A percentile compares a stretch with the other conserved stretches of the same genome.
phyloP scores from a whole-genome alignment of 805 yeast genomes.

The Suhomyces vadensis region DNA sequence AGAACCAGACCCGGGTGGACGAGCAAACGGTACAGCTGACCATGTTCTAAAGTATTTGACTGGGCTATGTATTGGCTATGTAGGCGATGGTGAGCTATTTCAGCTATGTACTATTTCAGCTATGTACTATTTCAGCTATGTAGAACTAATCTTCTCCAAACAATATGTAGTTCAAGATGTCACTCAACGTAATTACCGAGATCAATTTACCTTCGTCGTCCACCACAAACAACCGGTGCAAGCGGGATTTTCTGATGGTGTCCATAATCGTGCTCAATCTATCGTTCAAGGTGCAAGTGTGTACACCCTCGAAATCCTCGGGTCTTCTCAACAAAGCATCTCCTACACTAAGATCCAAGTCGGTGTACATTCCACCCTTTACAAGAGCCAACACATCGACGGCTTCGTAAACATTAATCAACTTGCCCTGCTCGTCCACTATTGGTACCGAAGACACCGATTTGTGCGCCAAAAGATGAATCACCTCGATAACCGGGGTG shows the following conservation, averaged over 20 bases:
- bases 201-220: conserved; percentile 75
- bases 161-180: conserved; percentile 79
- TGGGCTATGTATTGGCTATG: too few species aligned
- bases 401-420: conserved; percentile 92
- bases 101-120: background rate
- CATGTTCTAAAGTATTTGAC: too few species aligned
- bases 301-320: conserved; percentile 96
- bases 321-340: conserved; percentile 92
- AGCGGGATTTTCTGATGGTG: conserved; percentile 84
- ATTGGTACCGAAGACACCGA: conserved; percentile 94
- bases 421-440: conserved; percentile 65
- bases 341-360: conserved; percentile 87
- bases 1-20: too few species aligned
- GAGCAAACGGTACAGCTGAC: too few species aligned
- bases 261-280: conserved; percentile 87
- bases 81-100: too few species aligned
- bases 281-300: conserved; percentile 89
- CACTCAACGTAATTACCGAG: conserved; percentile 89
- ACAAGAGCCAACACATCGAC: conserved; percentile 90
- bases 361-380: conserved; percentile 92
- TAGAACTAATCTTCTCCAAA: conserved; percentile 50
- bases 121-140: background rate
- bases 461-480: conserved; percentile 71
- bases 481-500: conserved; percentile 93
- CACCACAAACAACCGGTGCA: conserved; percentile 90